Percentiles rank a stretch among this genome's conserved stretches.
These are phyloP conservation scores for Kuraishia capsulata DNA, from an alignment of 805 yeast genomes.

Conservation along the genomic window DNA sequence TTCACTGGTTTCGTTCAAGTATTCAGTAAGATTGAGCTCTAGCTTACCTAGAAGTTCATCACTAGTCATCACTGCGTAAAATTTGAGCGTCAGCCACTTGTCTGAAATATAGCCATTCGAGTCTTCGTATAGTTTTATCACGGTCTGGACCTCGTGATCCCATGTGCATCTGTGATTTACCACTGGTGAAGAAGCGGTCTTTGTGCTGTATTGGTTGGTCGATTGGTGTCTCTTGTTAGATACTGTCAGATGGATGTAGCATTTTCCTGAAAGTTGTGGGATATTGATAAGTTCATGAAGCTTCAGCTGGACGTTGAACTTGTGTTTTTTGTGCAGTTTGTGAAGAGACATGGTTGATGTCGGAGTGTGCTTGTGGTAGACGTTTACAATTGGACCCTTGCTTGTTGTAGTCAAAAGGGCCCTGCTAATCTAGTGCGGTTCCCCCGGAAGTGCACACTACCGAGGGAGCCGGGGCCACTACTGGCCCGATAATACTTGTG, in stretches of 20 bases:
- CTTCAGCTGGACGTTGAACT: slow-evolving; percentile 49
- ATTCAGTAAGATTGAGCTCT: slow-evolving; percentile 64
- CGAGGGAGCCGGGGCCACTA: no score
- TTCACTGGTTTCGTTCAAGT: slow-evolving; percentile 43
- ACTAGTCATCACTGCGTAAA: slow-evolving; percentile 20
- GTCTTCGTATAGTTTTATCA: slow-evolving; percentile 31
- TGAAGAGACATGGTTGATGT: background rate
- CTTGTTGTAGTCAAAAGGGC: no score
- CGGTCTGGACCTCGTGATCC: slow-evolving; percentile 22
- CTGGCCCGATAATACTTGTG: no score
- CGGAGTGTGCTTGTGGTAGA: no score
- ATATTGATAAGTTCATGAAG: slow-evolving; percentile 72
- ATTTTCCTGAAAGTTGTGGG: slow-evolving; percentile 67
- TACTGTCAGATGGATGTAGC: slow-evolving; percentile 39
- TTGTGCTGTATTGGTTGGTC: slow-evolving; percentile 14
- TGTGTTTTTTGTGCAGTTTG: slow-evolving; percentile 12
- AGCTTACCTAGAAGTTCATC: slow-evolving; percentile 48
- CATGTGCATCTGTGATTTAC: slow-evolving; percentile 44
- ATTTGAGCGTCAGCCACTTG: slow-evolving; percentile 31
- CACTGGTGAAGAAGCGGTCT: slow-evolving; percentile 34
- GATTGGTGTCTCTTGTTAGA: slow-evolving; percentile 7
- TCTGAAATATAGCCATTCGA: slow-evolving; percentile 29
- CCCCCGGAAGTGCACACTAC: no score
- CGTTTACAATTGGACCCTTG: no score
- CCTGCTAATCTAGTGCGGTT: no score